phyloP scores from a whole-genome alignment of 352 stramenopile genomes.

The Phytophthora fragariae region DNA sequence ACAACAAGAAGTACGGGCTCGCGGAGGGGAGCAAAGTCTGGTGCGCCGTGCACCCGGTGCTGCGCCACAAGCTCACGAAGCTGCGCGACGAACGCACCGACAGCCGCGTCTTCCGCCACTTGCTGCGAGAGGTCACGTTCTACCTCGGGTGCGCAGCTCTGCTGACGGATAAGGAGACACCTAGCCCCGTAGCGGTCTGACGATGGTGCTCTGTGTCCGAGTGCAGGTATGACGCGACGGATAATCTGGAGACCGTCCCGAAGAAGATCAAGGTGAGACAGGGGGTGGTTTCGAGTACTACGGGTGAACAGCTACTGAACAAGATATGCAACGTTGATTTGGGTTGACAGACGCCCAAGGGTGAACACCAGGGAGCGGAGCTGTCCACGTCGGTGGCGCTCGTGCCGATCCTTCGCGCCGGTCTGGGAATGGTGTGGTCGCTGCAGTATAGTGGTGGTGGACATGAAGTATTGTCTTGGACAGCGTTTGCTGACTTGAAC shows the following conservation, averaged over 20 bases:
- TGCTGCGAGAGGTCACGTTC: conserved; percentile 98
- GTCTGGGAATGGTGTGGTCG: conserved; percentile 84
- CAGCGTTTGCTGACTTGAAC: background rate
- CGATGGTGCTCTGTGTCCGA: background rate
- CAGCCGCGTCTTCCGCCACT: conserved; percentile 93
- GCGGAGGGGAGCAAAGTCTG: conserved; percentile 78
- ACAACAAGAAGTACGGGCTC: conserved; percentile 73
- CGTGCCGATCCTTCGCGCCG: conserved; percentile 96
- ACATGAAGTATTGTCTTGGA: background rate
- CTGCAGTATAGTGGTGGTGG: background rate
- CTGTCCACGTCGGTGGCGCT: conserved; percentile 93
- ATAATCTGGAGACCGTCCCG: conserved; percentile 66
- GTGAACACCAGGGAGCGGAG: conserved; percentile 84
- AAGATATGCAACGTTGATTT: background rate
- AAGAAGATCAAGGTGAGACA: conserved; percentile 76
- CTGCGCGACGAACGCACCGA: conserved; percentile 95
- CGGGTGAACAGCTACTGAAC: conserved; percentile 5
- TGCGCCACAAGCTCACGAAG: conserved; percentile 97
- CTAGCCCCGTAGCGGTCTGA: conserved; percentile 2
- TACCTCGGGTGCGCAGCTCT: conserved; percentile 93
- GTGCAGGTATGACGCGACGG: conserved; percentile 82
- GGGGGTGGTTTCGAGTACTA: background rate
- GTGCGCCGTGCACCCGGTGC: conserved; percentile 91
- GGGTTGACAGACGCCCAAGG: conserved; percentile 66
- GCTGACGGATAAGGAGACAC: background rate